phyloP scores from a whole-genome alignment of 2,329 filamentous ascomycete species.

The Nemania sp. region DNA sequence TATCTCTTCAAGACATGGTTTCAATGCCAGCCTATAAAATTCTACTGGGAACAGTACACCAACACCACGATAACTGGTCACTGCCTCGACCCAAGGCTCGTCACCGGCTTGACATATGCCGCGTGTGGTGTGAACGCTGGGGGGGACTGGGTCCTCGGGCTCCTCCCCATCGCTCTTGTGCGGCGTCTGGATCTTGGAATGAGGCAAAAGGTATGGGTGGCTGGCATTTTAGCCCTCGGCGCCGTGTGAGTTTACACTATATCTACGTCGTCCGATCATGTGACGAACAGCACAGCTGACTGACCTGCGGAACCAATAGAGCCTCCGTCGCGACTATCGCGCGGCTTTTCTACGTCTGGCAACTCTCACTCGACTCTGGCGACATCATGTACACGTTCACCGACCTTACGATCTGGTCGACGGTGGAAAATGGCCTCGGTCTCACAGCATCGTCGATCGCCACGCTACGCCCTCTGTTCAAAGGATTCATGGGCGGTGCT shows the following conservation, averaged over 20 bases:
- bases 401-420: slow-evolving; percentile 50
- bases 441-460: slow-evolving; percentile 47
- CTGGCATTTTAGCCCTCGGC: slow-evolving; percentile 41
- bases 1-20: slow-evolving; percentile 46
- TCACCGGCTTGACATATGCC: slow-evolving; percentile 43
- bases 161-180: slow-evolving; percentile 45
- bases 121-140: slow-evolving; percentile 42
- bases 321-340: slow-evolving; percentile 49
- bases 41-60: slow-evolving; percentile 46
- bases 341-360: slow-evolving; percentile 48
- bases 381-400: slow-evolving; percentile 49
- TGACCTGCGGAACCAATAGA: slow-evolving; percentile 26
- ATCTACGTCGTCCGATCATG: background rate
- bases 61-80: slow-evolving; percentile 35
- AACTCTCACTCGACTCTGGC: slow-evolving; percentile 39
- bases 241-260: slow-evolving; percentile 42
- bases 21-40: slow-evolving; percentile 45
- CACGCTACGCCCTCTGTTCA: slow-evolving; percentile 44
- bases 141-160: slow-evolving; percentile 44
- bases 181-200: slow-evolving; percentile 43
- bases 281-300: background rate
- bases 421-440: slow-evolving; percentile 48
- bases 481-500: slow-evolving; percentile 13
- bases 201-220: slow-evolving; percentile 43
- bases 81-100: slow-evolving; percentile 41